A percentile compares a stretch with the other conserved stretches of the same genome.
phyloP scores from a whole-genome alignment of 2,329 filamentous ascomycete genomes.

The Pseudogymnoascus destructans region DNA sequence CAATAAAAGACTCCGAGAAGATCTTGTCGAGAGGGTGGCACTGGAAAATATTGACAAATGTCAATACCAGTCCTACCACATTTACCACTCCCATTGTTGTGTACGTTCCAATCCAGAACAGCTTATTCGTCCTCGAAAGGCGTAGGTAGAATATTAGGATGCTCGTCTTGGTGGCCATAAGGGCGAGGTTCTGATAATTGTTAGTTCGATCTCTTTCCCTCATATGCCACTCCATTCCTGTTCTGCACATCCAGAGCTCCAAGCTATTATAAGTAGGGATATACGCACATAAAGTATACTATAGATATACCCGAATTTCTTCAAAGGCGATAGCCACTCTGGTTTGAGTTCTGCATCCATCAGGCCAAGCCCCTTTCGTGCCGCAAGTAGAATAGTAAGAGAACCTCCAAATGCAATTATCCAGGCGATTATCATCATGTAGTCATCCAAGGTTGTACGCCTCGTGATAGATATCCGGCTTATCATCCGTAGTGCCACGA shows the following conservation, averaged over 20 bases:
- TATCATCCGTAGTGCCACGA: constrained; percentile 59
- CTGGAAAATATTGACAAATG: constrained; percentile 74
- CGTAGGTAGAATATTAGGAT: constrained; percentile 78
- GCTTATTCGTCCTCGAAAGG: constrained; percentile 58
- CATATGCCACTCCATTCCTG: neutral
- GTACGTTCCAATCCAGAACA: constrained; percentile 69
- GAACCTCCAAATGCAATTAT: constrained; percentile 51
- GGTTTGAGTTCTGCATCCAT: constrained; percentile 45
- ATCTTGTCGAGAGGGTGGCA: constrained; percentile 58
- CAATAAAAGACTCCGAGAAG: constrained; percentile 34
- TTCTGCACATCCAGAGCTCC: neutral
- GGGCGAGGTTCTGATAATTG: constrained; percentile 54
- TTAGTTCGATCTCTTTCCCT: neutral
- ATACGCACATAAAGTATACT: constrained; percentile 42
- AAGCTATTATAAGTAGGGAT: neutral
- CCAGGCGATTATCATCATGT: constrained; percentile 69
- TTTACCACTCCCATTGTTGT: constrained; percentile 65
- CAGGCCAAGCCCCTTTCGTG: constrained; percentile 48
- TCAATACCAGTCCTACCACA: constrained; percentile 60
- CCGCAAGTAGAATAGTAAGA: constrained; percentile 49
- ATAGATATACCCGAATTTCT: constrained; percentile 46
- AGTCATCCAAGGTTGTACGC: constrained; percentile 61
- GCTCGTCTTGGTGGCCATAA: constrained; percentile 82
- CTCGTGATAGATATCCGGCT: constrained; percentile 61
- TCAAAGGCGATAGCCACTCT: constrained; percentile 36